Evolutionary conservation across 2,329 filamentous ascomycete genomes (phyloP), one percentile per base, ranked within the genome.

Genomic region (Penicillium concentricum): DNA sequence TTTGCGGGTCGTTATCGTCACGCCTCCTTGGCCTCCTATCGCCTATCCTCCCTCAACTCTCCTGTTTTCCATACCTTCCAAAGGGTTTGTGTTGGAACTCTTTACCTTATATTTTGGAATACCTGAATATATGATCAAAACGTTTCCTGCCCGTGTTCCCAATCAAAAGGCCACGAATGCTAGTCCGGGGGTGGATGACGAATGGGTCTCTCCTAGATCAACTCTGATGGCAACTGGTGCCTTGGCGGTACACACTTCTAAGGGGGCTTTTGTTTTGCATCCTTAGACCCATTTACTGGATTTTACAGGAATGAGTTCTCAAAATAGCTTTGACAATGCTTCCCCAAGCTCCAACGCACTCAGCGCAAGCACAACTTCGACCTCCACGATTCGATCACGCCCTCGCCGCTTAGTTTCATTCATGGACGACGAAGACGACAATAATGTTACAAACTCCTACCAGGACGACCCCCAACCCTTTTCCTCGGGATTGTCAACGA

Each of bases 401-500:
- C 75, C 74, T 58, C 69, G 75, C 55, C 74, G 76, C 41, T 64
- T 79, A 51, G 73, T 78, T 54, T 78, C 77, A 22, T 72, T 76
- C 43, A 67, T 70, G 60, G 74, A 78, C 57, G 74, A 74, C 43
- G 70, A 69, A 43, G 69, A 68, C 37, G 63, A 63, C 45, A 62
- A 48, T 47, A 59, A 62, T 46, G 61, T 49, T 41, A 68, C 66
- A 24, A 60, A 63, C 46, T 59, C 69, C 44, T 68, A 69, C 42
- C 62, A 58, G 26, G 44, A 58, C 42, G 70, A 52, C 56, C 65
- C 48, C 60, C 71, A 52, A 58, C 70, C 35, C 50, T 69, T 69
- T 24, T 64, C 72, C 24, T 60, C 66, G 9, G 69, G 71, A 18
- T 56, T 68, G 28, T 73, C 73, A n/a, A 66, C 69, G 15, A 66